Percentiles rank a stretch among this genome's conserved stretches.
Evolutionary conservation across 495 filamentous ascomycete genomes (phyloP).

Genomic region (Ramalina intermedia): DNA sequence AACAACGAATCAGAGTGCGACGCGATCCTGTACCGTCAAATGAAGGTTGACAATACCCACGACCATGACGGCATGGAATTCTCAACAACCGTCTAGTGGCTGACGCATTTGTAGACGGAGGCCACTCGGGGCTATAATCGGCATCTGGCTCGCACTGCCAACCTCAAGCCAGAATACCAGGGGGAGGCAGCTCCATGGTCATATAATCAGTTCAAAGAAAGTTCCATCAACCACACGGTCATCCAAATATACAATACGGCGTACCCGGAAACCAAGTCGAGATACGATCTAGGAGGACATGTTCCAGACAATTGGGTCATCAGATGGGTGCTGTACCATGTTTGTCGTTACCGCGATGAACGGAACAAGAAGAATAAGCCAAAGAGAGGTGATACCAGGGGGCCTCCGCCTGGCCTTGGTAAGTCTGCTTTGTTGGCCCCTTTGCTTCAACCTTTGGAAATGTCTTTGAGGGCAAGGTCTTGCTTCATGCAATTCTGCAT

Average conservation of each 20-base stretch:
- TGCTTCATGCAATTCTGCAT: too few relatives aligned
- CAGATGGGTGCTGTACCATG: constrained; percentile 43
- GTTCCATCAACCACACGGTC: constrained; percentile 21
- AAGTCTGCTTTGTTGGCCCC: too few relatives aligned
- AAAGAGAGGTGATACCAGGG: too few relatives aligned
- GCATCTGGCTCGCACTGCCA: constrained; percentile 27
- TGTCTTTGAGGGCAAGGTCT: too few relatives aligned
- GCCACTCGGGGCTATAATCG: constrained; percentile 31
- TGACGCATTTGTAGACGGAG: constrained; percentile 26
- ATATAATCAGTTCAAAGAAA: constrained; percentile 30
- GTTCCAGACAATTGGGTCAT: constrained; percentile 43
- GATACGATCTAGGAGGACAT: constrained; percentile 27
- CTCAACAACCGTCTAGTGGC: not conserved
- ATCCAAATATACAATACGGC: constrained; percentile 24
- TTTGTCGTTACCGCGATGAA: constrained; percentile 42
- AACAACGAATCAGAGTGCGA: not conserved
- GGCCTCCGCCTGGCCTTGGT: too few relatives aligned
- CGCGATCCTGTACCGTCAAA: not conserved
- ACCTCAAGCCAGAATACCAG: constrained; percentile 26
- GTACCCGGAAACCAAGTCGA: constrained; percentile 20
- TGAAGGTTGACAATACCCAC: not conserved
- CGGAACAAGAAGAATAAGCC: constrained; percentile 31
- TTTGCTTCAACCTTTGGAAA: too few relatives aligned
- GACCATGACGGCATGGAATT: not conserved
- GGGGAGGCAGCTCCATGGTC: constrained; percentile 28